Base-by-base conservation (phyloP, 768 basidiomycete species). In the Lactarius sp. region DNA sequence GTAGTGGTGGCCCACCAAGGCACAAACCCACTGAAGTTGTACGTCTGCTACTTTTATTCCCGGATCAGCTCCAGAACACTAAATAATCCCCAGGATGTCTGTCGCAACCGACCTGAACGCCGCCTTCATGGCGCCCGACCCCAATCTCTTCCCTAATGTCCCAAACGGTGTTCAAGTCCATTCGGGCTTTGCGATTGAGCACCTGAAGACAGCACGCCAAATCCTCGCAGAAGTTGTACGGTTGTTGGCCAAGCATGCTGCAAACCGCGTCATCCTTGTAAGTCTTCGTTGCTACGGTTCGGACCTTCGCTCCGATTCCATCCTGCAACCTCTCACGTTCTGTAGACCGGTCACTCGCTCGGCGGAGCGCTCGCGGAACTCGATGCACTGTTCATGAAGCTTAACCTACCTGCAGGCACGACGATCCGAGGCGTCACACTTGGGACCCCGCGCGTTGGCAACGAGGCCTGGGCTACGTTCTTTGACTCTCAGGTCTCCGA, bases 1-100 rank as follows among this genome's bases (percentile, higher is more conserved):
- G 60, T 67, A 18, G 66, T 67, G 4, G 66, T 67, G 13, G 59
- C 66, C 12, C 66, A 67, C 54, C 59, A 67, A 56, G 66, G 66
- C 47, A 67, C 66, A 16, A 46, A 67, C 27, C 66, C 66, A 8
- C 3, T 50, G 9, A 1, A 54, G n/a, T 34, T 67, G 66, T 67
- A 55, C 27, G 66, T 47, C 18, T 27, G 1, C 18, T 10, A 44
- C 3, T 6, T 13, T 34, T 42, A 16, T 34, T 27, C 18, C 13
- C 27, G 6, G 31, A 22, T 50, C 31, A 3, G 33, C 20, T n/a
- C 16, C 36, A 34, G 2, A 50, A n/a, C 13, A 27, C 27, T 27
- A 27, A 27, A 27, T 27, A 20, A 16, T 37, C 14, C 20, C 2
- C 50, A 67, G 66, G 14, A 14, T 55, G 52, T 58, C 63, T 14